Percentiles rank a stretch among this genome's conserved stretches.
Conservation (phyloP, 768 basidiomycete species). For the Sarcodon sp. region DNA sequence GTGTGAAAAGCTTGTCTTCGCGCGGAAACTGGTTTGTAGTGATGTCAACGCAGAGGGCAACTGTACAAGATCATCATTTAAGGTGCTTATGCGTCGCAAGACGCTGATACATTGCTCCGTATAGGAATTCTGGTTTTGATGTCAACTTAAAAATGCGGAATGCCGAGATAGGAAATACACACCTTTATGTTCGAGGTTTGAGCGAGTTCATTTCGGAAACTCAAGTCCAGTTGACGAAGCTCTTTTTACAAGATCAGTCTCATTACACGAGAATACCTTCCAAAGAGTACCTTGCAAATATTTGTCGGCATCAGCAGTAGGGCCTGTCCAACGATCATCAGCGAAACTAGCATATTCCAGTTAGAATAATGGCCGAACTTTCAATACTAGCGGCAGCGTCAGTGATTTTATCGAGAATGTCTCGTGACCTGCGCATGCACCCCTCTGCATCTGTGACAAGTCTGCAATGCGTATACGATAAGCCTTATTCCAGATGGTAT, state of each 20-base stretch:
- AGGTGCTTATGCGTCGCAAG: conserved; percentile 61
- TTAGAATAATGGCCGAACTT: conserved; percentile 19
- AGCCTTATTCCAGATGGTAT: neutral
- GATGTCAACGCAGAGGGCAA: conserved; percentile 51
- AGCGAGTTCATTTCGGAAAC: conserved; percentile 48
- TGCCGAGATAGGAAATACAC: neutral
- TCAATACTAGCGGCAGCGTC: conserved; percentile 39
- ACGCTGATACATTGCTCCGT: conserved; percentile 53
- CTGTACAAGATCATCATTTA: conserved; percentile 74
- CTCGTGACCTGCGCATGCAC: conserved; percentile 43
- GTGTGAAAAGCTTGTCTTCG: conserved; percentile 79
- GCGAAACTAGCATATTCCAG: neutral
- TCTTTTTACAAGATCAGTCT: conserved; percentile 24
- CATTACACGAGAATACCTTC: neutral
- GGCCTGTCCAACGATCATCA: conserved; percentile 17
- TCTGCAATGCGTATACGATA: conserved; percentile 20
- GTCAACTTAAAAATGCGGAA: neutral
- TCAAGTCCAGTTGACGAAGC: conserved; percentile 47
- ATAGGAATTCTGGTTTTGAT: conserved; percentile 46
- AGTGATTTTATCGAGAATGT: conserved; percentile 41
- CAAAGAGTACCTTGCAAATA: conserved; percentile 35
- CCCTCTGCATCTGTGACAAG: conserved; percentile 47
- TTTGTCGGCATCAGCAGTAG: conserved; percentile 33
- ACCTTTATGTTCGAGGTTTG: conserved; percentile 36
- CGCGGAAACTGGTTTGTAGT: conserved; percentile 62